A percentile compares a stretch with the other conserved stretches of the same genome.
phyloP scores from a whole-genome alignment of 164 flowering plant genomes.

The Euptelea pleiosperma region DNA sequence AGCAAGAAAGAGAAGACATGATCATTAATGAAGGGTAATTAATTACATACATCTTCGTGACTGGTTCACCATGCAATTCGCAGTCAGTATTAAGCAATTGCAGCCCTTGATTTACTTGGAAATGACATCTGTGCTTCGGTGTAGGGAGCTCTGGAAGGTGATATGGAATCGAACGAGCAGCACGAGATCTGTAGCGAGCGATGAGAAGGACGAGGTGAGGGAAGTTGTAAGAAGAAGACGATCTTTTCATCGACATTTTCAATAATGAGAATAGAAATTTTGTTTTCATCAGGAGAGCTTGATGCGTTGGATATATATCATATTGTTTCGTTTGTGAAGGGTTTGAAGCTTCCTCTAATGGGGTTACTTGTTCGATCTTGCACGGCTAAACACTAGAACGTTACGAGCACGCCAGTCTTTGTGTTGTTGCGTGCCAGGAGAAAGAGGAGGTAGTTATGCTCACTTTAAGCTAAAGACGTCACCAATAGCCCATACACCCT shows the following conservation, averaged over 20 bases:
- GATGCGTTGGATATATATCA: background rate
- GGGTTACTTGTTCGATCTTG: background rate
- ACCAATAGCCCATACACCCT: too few species aligned
- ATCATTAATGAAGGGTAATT: background rate
- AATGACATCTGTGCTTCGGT: background rate
- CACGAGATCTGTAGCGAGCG: conserved; percentile 6
- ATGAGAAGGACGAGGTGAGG: conserved; percentile 10
- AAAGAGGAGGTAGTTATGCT: background rate
- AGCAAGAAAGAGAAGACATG: background rate
- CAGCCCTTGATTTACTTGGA: conserved; percentile 14
- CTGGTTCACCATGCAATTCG: background rate
- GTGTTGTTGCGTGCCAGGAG: background rate
- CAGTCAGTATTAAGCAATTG: conserved; percentile 7
- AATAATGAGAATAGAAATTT: background rate
- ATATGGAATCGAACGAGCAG: background rate
- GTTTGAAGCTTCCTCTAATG: background rate
- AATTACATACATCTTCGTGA: conserved; percentile 16
- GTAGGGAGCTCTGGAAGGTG: background rate
- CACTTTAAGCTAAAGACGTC: too few species aligned
- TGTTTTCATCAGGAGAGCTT: background rate
- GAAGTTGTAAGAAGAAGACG: conserved; percentile 14
- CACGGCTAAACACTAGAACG: background rate
- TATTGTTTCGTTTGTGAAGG: background rate
- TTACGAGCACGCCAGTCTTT: conserved; percentile 4
- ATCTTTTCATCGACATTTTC: conserved; percentile 19